phyloP scores from a whole-genome alignment of 495 filamentous ascomycete species.

The Penicillium steckii region DNA sequence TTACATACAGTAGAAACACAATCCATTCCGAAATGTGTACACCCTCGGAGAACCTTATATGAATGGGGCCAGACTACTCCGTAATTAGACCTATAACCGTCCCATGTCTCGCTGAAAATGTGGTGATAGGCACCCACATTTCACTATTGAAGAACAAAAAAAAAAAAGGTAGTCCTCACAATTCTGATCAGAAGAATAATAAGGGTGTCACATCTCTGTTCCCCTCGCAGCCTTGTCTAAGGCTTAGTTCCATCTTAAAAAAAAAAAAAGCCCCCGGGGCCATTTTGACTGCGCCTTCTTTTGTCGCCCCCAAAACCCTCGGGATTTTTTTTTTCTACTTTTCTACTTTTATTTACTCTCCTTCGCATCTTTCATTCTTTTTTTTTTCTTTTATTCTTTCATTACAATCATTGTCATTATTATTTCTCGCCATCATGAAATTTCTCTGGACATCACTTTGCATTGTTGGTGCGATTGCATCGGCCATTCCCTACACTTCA shows the following conservation, averaged over 20 bases:
- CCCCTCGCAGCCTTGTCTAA: too few relatives aligned
- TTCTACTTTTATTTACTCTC: not conserved
- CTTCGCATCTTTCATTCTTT: not conserved
- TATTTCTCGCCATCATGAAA: slow-evolving; percentile 15
- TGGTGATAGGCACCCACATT: slow-evolving; percentile 14
- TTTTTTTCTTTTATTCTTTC: not conserved
- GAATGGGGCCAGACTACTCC: not conserved
- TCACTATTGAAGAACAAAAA: too few relatives aligned
- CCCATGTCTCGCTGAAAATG: slow-evolving; percentile 2
- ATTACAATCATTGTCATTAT: too few relatives aligned
- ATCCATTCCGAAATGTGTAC: too few relatives aligned
- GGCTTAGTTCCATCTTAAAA: too few relatives aligned
- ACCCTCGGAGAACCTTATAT: not conserved
- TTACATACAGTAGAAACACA: not conserved
- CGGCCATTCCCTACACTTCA: slow-evolving; percentile 14
- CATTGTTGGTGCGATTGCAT: slow-evolving; percentile 15
- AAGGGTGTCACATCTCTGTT: too few relatives aligned
- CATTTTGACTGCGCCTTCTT: too few relatives aligned
- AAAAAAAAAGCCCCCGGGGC: too few relatives aligned
- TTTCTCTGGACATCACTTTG: slow-evolving; percentile 11
- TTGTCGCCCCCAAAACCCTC: too few relatives aligned
- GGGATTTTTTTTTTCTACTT: too few relatives aligned
- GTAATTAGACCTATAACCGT: not conserved
- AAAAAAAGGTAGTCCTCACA: too few relatives aligned
- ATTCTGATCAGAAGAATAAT: too few relatives aligned